A percentile compares a stretch with the other conserved stretches of the same genome.
Conservation (phyloP, 1,284 basidiomycete genomes). For the Tilletia setariae region DNA sequence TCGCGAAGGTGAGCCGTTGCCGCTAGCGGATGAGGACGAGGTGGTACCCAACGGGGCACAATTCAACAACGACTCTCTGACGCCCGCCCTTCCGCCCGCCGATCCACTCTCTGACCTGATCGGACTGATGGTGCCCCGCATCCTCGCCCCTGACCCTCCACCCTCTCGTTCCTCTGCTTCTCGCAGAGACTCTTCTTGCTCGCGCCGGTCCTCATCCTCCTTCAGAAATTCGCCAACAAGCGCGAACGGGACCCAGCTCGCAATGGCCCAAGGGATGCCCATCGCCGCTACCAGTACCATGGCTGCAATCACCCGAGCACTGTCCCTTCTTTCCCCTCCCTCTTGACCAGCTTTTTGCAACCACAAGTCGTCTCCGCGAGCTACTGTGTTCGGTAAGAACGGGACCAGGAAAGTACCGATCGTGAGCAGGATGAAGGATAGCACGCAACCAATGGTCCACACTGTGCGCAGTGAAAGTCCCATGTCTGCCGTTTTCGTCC, state of each 20-base stretch:
- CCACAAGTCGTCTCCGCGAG: background rate
- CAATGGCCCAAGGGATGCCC: slow-evolving; percentile 50
- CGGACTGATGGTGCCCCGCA: background rate
- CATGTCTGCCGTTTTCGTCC: too few relatives aligned
- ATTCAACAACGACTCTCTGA: slow-evolving; percentile 10
- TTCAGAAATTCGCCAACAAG: slow-evolving; percentile 49
- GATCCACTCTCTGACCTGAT: too few relatives aligned
- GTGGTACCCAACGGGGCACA: slow-evolving; percentile 11
- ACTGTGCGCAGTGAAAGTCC: slow-evolving; percentile 44
- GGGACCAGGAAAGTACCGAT: slow-evolving; percentile 33
- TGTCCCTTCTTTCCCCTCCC: too few relatives aligned
- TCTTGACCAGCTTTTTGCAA: too few relatives aligned
- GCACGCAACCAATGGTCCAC: slow-evolving; percentile 39
- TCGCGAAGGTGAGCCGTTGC: background rate
- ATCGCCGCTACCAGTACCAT: slow-evolving; percentile 43
- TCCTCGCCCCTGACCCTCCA: background rate
- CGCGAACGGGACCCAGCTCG: slow-evolving; percentile 51
- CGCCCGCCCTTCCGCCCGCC: background rate
- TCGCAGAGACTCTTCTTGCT: background rate
- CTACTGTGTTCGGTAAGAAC: slow-evolving; percentile 27
- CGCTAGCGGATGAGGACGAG: background rate
- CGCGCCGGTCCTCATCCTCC: slow-evolving; percentile 38
- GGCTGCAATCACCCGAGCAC: background rate
- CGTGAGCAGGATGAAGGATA: slow-evolving; percentile 31
- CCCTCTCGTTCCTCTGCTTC: background rate